Base-by-base conservation (phyloP, 768 basidiomycete genomes). In the Tubosaeta sp. region DNA sequence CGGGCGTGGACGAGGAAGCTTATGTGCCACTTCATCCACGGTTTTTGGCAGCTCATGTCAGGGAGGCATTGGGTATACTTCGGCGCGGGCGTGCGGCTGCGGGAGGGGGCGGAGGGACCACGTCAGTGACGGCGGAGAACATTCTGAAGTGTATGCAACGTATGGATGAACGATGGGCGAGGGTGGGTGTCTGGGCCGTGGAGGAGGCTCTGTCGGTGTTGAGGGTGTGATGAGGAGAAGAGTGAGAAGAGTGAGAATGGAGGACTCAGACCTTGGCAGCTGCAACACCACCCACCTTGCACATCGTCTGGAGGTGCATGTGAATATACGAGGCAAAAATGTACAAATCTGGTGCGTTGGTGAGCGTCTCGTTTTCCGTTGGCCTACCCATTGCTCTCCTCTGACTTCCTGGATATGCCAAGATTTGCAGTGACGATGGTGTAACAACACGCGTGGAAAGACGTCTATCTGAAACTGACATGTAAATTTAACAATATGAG, bases 101-200 rank as follows among this genome's bases (percentile, higher is more conserved):
- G 25, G 51, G 55, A n/a, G 42, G 69, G 44, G 44, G 22, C 7
- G 27, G 27, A 27, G 48, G 43, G 9, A 46, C 27, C 42, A 42
- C 13, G 22, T 43, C 44, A 7, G 70, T 66, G 12, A 73, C 71
- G 19, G 72, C 73, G 45, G 75, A 74, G 24, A 78, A 76, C 5
- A 72, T 90, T 19, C 61, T 78, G 22, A 54, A 53, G 1, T 71
- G 69, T 51, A 57, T 90, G 58, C 62, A 63, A 43, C 72, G 68
- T 49, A 70, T 65, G 44, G 87, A 89, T 55, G 82, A 76, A 58
- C 73, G 81, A 27, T 90, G 87, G 87, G 75, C 71, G 54, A 73
- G 74, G 56, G 67, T 90, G 8, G 84, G 84, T 1, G 71, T 75
- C 43, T 88, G 84, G 82, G 73, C 72, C 51, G 73, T 90, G 1